A percentile compares a stretch with the other conserved stretches of the same genome.
These are phyloP conservation scores for Wickerhamiella lipophila DNA, from an alignment of 805 yeast genomes.

Conservation along the genomic window DNA sequence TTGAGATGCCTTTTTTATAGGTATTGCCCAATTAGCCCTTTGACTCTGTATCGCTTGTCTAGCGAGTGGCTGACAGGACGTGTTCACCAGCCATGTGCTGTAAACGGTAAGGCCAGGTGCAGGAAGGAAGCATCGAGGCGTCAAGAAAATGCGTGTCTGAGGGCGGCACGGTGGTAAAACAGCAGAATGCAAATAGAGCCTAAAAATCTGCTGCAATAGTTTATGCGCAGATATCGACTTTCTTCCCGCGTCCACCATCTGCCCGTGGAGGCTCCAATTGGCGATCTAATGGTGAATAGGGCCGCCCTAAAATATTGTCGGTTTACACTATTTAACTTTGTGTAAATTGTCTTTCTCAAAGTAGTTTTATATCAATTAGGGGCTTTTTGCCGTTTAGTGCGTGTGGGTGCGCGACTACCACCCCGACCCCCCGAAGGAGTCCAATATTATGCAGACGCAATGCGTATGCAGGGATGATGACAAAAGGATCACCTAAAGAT, in stretches of 20 bases:
- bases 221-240: no score
- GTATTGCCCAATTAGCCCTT: not conserved
- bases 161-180: not conserved
- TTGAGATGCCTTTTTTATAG: no score
- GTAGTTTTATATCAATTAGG: no score
- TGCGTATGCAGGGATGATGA: conserved; percentile 9
- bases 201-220: not conserved
- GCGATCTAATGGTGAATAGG: no score
- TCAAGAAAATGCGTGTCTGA: not conserved
- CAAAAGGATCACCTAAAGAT: not conserved
- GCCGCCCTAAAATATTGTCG: not conserved
- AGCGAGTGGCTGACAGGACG: not conserved
- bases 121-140: not conserved
- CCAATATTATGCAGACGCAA: conserved; percentile 5
- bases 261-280: no score
- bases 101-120: conserved; percentile 1
- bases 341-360: no score
- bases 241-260: no score
- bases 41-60: not conserved
- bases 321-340: not conserved
- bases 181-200: not conserved
- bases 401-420: not conserved
- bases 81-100: not conserved
- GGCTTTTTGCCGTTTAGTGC: no score
- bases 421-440: not conserved